Conservation (phyloP, 75 land plant species). For the Larix kaempferi region DNA sequence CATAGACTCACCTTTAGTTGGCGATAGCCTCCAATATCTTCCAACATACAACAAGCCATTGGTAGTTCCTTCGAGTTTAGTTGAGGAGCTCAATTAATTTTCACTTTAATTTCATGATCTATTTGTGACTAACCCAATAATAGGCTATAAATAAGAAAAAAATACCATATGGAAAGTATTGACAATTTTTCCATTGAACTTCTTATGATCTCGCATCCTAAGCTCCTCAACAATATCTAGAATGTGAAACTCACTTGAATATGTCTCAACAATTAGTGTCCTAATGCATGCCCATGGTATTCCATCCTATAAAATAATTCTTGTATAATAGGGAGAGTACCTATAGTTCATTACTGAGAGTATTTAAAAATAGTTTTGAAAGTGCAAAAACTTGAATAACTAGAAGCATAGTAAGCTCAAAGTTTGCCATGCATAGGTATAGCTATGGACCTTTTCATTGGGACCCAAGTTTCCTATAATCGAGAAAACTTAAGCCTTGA, state of each 20-base stretch:
- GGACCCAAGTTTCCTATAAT: background rate
- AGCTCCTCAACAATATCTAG: conserved; percentile 7
- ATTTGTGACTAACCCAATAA: background rate
- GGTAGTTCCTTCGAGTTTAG: background rate
- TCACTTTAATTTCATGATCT: background rate
- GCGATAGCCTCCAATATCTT: no score
- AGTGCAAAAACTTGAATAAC: background rate
- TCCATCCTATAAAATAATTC: conserved; percentile 13
- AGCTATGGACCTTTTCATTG: background rate
- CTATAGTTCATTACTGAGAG: background rate
- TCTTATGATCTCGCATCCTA: conserved; percentile 17
- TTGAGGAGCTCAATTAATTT: background rate
- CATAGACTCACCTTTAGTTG: no score
- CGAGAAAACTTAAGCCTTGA: no score
- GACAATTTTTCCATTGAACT: conserved; percentile 17
- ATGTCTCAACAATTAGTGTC: conserved; percentile 3
- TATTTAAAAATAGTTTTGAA: background rate
- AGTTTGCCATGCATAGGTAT: background rate
- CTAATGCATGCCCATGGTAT: conserved; percentile 15
- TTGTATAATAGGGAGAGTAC: conserved; percentile 11
- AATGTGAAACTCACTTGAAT: background rate
- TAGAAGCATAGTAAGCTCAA: background rate
- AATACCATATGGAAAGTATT: conserved; percentile 15
- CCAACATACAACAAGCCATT: no score
- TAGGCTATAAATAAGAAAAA: background rate